phyloP scores from a whole-genome alignment of 768 basidiomycete genomes.

The Dioszegia hungarica region DNA sequence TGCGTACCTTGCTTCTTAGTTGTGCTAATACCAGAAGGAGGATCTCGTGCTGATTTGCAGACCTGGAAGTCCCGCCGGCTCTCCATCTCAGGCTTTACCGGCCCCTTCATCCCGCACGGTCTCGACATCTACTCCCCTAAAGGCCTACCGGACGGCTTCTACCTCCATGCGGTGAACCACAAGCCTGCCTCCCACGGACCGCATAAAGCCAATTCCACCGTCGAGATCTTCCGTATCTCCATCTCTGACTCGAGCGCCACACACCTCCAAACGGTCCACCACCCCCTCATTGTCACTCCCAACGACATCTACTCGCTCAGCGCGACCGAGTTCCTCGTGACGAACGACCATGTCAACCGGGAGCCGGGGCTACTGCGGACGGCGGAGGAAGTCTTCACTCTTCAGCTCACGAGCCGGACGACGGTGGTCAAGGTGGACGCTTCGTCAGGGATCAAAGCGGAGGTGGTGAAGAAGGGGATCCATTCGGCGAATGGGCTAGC shows the following conservation, averaged over 20 bases:
- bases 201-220: conserved; percentile 9
- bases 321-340: conserved; percentile 18
- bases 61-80: conserved; percentile 13
- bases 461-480: conserved; percentile 11
- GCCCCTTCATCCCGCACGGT: conserved; percentile 26
- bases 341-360: conserved; percentile 25
- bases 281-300: conserved; percentile 22
- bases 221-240: conserved; percentile 29
- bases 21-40: no score
- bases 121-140: conserved; percentile 23
- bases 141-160: conserved; percentile 1
- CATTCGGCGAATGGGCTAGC: conserved; percentile 32
- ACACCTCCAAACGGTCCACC: conserved; percentile 15
- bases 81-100: conserved; percentile 1
- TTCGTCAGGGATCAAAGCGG: conserved; percentile 1
- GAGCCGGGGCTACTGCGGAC: conserved; percentile 10
- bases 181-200: conserved; percentile 1
- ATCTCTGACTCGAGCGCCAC: conserved; percentile 3
- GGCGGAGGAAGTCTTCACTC: conserved; percentile 16
- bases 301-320: conserved; percentile 23
- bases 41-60: conserved; percentile 12
- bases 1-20: background rate
- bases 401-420: conserved; percentile 1
- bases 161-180: conserved; percentile 34
- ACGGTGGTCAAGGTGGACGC: conserved; percentile 12